Evolutionary conservation across 2,329 filamentous ascomycete species (phyloP), one percentile per base, ranked within the genome.

Genomic region (Hypoxylon sp.): DNA sequence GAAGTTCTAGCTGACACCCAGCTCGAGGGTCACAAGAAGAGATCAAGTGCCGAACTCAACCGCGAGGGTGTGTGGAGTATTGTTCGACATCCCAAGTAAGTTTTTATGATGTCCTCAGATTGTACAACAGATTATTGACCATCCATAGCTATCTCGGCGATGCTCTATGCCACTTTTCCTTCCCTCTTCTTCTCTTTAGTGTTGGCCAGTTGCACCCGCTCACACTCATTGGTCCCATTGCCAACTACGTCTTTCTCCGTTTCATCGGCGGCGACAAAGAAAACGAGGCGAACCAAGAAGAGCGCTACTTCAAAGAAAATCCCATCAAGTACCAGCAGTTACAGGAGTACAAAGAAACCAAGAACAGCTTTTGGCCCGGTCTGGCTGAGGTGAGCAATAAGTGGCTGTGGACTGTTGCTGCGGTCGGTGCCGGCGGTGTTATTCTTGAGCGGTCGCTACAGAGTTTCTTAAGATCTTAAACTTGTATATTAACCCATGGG

Each of bases 61-160:
- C 82, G 84, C 13, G 82, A 86, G n/a, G 87, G 87, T 11, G 88
- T 90, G 31, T 90, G 87, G 86, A 87, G 86, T 71, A 82, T 90
- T 33, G 87, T 89, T 26, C 80, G 88, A 53, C 87, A 90, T 78
- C 88, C 88, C 0, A 90, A 90, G 87, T 89, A 80, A 76, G 85
- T 80, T 39, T n/a, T 54, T 4, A 17, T 6, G 13, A 37, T 1
- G 8, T 26, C 11, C 22, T 55, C 35, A 33, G 52, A 14, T 33
- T 42, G 2, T 19, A n/a, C 5, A 29, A 47, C 6, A 47, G 33
- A 24, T 24, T 29, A 6, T 62, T 68, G 26, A 65, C 13, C 8
- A 9, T 33, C 39, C 2, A 62, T 55, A 88, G 87, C 78, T 90
- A 89, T 73, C 83, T 90, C n/a, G 88, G 88, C 1, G 88, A 89